Percentiles rank a stretch among this genome's conserved stretches.
phyloP scores from a whole-genome alignment of 2,329 filamentous ascomycete species.

The Diplodia corticola region DNA sequence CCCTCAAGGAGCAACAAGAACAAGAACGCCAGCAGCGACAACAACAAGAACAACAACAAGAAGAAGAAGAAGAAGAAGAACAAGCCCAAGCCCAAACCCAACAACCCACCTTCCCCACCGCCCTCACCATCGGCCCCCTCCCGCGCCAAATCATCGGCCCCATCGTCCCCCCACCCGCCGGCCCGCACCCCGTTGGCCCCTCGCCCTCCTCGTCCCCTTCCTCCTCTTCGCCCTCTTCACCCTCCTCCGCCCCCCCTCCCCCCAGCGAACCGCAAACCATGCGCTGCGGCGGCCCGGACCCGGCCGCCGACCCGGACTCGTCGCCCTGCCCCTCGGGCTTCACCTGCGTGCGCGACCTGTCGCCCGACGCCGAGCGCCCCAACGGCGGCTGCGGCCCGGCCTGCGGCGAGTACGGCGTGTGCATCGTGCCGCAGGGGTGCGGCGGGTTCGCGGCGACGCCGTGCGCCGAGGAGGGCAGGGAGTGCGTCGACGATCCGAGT shows the following conservation, averaged over 20 bases:
- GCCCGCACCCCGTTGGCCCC: not conserved
- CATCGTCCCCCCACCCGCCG: not conserved
- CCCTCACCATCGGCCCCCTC: not conserved
- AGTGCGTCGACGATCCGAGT: conserved; percentile 46
- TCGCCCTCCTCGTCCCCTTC: not conserved
- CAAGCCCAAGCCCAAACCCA: no score
- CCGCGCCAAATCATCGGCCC: not conserved
- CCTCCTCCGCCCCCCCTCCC: not conserved
- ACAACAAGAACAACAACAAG: no score
- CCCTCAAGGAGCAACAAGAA: no score
- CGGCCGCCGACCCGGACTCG: not conserved
- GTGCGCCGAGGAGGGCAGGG: conserved; percentile 36
- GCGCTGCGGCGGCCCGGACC: not conserved
- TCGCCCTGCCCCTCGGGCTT: no score
- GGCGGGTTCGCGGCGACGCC: conserved; percentile 43
- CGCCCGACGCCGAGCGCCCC: not conserved
- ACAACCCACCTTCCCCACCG: not conserved
- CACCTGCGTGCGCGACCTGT: conserved; percentile 1
- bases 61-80: no score
- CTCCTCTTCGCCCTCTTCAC: no score
- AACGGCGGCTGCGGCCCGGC: conserved; percentile 34
- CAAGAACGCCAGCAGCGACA: no score
- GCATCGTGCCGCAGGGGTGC: conserved; percentile 39
- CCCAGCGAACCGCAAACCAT: no score
- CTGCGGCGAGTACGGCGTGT: conserved; percentile 38